These are phyloP conservation scores for Dryas drummondii DNA, from an alignment of 306 rosid species.

Conservation along the genomic window DNA sequence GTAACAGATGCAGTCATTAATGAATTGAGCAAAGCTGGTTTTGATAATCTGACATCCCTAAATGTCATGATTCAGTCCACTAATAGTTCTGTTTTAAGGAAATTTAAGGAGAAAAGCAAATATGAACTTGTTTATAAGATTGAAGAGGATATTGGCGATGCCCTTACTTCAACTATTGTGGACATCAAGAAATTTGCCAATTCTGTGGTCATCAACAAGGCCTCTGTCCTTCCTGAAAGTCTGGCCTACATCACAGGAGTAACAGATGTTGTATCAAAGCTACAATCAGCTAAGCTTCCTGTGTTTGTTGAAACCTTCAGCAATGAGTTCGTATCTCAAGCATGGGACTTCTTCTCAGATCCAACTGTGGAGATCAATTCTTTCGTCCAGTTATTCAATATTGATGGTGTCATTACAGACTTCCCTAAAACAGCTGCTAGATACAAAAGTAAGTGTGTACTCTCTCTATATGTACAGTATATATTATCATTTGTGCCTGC, in stretches of 20 bases:
- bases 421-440: conserved; percentile 78
- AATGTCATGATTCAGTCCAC: conserved; percentile 77
- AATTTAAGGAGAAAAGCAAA: conserved; percentile 52
- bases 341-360: conserved; percentile 95
- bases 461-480: too few species aligned
- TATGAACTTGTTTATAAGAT: conserved; percentile 71
- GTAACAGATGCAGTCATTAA: conserved; percentile 52
- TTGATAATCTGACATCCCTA: conserved; percentile 46
- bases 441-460: conserved; percentile 74
- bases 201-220: conserved; percentile 63
- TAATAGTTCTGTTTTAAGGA: conserved; percentile 63
- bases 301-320: conserved; percentile 77
- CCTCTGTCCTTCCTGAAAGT: conserved; percentile 46
- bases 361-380: conserved; percentile 81
- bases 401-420: conserved; percentile 75
- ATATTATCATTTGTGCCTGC: too few species aligned
- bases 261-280: conserved; percentile 40
- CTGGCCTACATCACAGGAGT: conserved; percentile 16
- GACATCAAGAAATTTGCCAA: conserved; percentile 69
- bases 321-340: conserved; percentile 88
- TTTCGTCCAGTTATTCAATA: conserved; percentile 30
- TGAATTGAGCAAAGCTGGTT: conserved; percentile 68
- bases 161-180: conserved; percentile 35
- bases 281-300: conserved; percentile 49
- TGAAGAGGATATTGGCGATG: conserved; percentile 52